Percentiles rank a stretch among this genome's conserved stretches.
These are phyloP conservation scores for Teratosphaeria viscida DNA, from an alignment of 2,329 filamentous ascomycete genomes.

Conservation along the genomic window DNA sequence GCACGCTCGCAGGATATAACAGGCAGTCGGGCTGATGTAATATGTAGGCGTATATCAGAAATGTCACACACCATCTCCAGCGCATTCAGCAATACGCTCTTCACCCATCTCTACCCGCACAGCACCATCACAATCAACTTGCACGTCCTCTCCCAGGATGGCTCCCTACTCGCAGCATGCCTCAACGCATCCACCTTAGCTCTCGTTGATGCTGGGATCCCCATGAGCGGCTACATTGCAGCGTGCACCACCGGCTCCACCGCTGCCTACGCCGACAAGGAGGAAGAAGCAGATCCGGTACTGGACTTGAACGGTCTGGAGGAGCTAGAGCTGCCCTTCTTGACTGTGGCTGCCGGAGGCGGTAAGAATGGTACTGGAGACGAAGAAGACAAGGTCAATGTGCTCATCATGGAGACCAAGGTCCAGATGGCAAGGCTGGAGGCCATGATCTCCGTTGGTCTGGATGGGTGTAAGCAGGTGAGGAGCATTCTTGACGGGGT, in stretches of 20 bases:
- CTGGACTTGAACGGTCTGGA: constrained; percentile 70
- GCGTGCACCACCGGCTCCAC: constrained; percentile 82
- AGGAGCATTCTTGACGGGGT: constrained; percentile 70
- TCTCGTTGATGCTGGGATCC: constrained; percentile 86
- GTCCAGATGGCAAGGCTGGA: constrained; percentile 76
- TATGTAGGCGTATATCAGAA: constrained; percentile 61
- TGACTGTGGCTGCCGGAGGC: constrained; percentile 65
- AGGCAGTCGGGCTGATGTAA: not conserved
- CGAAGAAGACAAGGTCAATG: constrained; percentile 56
- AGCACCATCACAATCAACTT: constrained; percentile 73
- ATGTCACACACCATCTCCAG: constrained; percentile 69
- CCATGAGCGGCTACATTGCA: constrained; percentile 84
- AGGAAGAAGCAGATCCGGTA: constrained; percentile 67
- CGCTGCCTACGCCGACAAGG: constrained; percentile 49
- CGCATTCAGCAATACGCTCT: constrained; percentile 66
- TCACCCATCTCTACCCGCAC: constrained; percentile 83
- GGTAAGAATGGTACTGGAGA: constrained; percentile 3
- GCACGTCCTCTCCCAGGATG: constrained; percentile 82
- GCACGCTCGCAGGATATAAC: not conserved
- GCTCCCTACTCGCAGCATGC: constrained; percentile 77
- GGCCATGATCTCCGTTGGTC: constrained; percentile 82
- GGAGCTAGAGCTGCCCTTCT: constrained; percentile 76
- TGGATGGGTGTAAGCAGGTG: constrained; percentile 85
- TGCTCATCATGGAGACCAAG: constrained; percentile 76
- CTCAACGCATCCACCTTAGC: constrained; percentile 88